These are phyloP conservation scores for Ganoderma lingzhi DNA, from an alignment of 1,284 basidiomycete genomes.

Conservation along the genomic window DNA sequence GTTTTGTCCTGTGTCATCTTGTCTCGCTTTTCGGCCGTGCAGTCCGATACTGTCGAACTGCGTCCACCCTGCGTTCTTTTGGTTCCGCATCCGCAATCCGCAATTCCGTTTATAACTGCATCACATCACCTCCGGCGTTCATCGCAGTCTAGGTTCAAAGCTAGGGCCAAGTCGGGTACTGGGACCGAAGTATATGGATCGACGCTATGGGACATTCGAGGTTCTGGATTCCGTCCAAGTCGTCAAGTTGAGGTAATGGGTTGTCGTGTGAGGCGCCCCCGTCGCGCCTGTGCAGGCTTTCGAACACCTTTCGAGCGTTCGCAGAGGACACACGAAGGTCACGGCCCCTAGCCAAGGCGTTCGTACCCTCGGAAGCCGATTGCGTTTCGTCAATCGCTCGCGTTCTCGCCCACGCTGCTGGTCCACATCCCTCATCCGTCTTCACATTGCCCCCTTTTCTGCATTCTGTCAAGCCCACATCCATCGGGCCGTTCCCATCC, in stretches of 20 bases:
- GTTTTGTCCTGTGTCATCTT: constrained; percentile 9
- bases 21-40: neutral
- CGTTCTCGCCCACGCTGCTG: neutral
- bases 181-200: neutral
- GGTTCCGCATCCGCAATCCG: neutral
- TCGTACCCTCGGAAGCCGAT: neutral
- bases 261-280: neutral
- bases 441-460: neutral
- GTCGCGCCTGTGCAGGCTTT: neutral
- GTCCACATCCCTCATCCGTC: neutral
- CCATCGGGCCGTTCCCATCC: neutral
- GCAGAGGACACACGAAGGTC: neutral
- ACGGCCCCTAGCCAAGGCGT: neutral
- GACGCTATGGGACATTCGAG: neutral
- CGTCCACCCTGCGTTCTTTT: neutral
- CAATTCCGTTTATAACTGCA: neutral
- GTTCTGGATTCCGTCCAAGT: neutral
- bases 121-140: neutral
- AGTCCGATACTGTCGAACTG: neutral
- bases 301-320: neutral
- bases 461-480: constrained; percentile 7
- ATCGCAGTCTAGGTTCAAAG: constrained; percentile 1
- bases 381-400: neutral
- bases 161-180: neutral
- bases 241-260: constrained; percentile 3